phyloP scores from a whole-genome alignment of 768 basidiomycete genomes.

The Lanmaoa rubissima region DNA sequence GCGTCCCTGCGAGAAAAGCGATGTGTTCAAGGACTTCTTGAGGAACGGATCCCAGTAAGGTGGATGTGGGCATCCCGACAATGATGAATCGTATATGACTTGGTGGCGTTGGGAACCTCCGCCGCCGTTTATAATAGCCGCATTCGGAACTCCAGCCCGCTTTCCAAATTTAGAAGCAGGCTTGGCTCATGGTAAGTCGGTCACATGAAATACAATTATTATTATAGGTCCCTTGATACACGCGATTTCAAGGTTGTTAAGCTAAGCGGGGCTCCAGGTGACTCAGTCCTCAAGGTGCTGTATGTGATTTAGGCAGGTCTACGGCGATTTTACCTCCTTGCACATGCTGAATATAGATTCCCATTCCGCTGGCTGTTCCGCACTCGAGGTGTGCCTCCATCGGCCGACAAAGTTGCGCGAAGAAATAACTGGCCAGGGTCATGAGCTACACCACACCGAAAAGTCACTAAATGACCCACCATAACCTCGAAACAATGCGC shows the following conservation, averaged over 20 bases:
- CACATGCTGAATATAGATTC: conserved; percentile 55
- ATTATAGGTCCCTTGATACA: conserved; percentile 5
- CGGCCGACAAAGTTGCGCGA: conserved; percentile 53
- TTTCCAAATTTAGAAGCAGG: conserved; percentile 7
- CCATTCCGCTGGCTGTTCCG: conserved; percentile 40
- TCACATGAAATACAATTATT: not conserved
- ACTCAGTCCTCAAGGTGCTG: not conserved
- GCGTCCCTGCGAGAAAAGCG: conserved; percentile 60
- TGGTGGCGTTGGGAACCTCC: too few species aligned
- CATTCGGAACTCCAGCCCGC: not conserved
- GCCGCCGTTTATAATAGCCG: too few species aligned
- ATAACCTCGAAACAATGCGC: conserved; percentile 47
- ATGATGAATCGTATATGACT: not conserved
- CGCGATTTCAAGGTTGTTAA: not conserved
- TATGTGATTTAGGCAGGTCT: conserved; percentile 1
- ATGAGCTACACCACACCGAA: conserved; percentile 7
- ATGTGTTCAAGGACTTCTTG: conserved; percentile 80
- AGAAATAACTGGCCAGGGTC: conserved; percentile 39
- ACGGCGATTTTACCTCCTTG: conserved; percentile 33
- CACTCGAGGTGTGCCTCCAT: conserved; percentile 36
- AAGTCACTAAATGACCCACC: conserved; percentile 28
- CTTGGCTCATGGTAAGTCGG: not conserved
- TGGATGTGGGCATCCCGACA: conserved; percentile 12
- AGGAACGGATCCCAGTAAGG: conserved; percentile 53
- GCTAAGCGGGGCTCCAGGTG: not conserved